Conservation (phyloP, 176 grass and related monocot genomes). For the Oryza meridionalis region DNA sequence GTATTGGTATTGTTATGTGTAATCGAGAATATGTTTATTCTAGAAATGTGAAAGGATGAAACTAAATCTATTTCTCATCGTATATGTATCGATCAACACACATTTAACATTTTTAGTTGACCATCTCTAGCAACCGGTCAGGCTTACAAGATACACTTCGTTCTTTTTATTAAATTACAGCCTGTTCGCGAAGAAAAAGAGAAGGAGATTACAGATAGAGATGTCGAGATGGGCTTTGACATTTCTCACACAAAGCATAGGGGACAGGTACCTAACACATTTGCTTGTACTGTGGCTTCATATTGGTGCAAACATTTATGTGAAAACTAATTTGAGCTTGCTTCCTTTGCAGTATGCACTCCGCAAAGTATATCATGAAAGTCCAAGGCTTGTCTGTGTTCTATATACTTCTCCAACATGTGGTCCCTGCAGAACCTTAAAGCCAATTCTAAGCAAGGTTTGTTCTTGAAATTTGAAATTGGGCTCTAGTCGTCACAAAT, state of each 20-base stretch:
- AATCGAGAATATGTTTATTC: neutral
- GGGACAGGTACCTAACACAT: slow-evolving; percentile 71
- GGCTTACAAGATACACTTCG: slow-evolving; percentile 23
- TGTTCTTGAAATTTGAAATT: slow-evolving; percentile 29
- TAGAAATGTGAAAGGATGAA: slow-evolving; percentile 9
- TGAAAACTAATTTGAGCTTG: slow-evolving; percentile 42
- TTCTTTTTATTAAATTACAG: slow-evolving; percentile 51
- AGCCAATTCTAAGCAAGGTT: slow-evolving; percentile 98
- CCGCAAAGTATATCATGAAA: slow-evolving; percentile 95
- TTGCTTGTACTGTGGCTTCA: neutral
- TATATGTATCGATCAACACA: neutral
- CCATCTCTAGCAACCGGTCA: neutral
- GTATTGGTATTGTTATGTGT: neutral
- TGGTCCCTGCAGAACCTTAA: slow-evolving; percentile 97
- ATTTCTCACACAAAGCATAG: slow-evolving; percentile 81
- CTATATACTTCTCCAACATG: slow-evolving; percentile 97
- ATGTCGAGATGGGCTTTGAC: slow-evolving; percentile 92
- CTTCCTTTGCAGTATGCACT: slow-evolving; percentile 78
- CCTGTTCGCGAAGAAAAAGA: slow-evolving; percentile 73
- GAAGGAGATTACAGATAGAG: slow-evolving; percentile 79
- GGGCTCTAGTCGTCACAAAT: neutral
- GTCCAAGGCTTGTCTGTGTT: slow-evolving; percentile 83
- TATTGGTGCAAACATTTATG: slow-evolving; percentile 34
- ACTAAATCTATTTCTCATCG: neutral
- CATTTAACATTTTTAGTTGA: neutral